Evolutionary conservation across 441 rosid genomes (phyloP).

Genomic region (Erodium moschatum): DNA sequence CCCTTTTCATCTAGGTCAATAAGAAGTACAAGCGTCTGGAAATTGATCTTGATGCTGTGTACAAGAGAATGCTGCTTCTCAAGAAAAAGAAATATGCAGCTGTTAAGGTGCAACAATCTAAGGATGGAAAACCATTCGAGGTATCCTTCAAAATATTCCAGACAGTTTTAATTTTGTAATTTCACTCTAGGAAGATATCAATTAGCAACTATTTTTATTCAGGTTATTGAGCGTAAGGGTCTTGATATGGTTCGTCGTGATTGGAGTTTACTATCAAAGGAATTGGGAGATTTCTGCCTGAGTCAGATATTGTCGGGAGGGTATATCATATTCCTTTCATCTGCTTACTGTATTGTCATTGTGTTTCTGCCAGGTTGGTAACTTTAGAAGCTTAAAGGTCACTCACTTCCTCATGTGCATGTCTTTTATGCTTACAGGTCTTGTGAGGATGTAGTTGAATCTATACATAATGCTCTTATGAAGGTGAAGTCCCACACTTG

Average conservation of each 20-base stretch:
- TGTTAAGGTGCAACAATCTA: slow-evolving; percentile 59
- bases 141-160: slow-evolving; percentile 27
- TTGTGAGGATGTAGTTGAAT: slow-evolving; percentile 86
- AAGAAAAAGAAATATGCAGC: slow-evolving; percentile 99
- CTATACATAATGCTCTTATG: slow-evolving; percentile 70
- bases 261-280: slow-evolving; percentile 95
- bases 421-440: slow-evolving; percentile 44
- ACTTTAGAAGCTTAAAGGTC: slow-evolving; percentile 10
- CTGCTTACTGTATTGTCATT: not conserved
- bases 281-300: slow-evolving; percentile 78
- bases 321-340: slow-evolving; percentile 32
- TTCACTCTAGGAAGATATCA: slow-evolving; percentile 19
- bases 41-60: slow-evolving; percentile 89
- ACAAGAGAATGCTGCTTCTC: slow-evolving; percentile 94
- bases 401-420: slow-evolving; percentile 12
- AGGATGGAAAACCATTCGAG: slow-evolving; percentile 66
- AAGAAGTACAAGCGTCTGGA: slow-evolving; percentile 81
- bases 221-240: slow-evolving; percentile 96
- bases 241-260: slow-evolving; percentile 99
- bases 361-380: slow-evolving; percentile 13
- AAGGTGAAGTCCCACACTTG: slow-evolving; percentile 42
- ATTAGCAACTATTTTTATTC: slow-evolving; percentile 26
- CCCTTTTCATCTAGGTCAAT: slow-evolving; percentile 53
- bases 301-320: slow-evolving; percentile 80
- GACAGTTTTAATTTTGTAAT: slow-evolving; percentile 5